A percentile compares a stretch with the other conserved stretches of the same genome.
Evolutionary conservation across 345 rosid genomes (phyloP).

Genomic region (Acer saccharum): DNA sequence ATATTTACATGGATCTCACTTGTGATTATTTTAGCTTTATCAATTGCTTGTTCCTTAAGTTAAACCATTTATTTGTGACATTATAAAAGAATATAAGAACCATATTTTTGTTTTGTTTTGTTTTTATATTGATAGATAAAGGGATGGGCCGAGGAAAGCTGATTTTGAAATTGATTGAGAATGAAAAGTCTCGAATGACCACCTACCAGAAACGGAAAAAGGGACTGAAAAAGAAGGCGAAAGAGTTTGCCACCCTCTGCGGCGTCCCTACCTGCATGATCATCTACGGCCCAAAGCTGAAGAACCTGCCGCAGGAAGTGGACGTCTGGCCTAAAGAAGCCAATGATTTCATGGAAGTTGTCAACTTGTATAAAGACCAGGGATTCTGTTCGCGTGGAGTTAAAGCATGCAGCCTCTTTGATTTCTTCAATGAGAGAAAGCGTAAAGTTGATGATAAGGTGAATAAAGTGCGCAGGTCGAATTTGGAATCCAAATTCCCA

Average conservation of each 20-base stretch:
- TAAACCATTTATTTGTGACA: too few relatives aligned
- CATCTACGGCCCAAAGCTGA: conserved; percentile 32
- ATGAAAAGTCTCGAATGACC: conserved; percentile 37
- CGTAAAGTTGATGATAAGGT: conserved; percentile 4
- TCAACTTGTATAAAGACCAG: conserved; percentile 32
- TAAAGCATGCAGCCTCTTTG: conserved; percentile 24
- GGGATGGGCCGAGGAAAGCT: conserved; percentile 32
- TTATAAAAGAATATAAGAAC: too few relatives aligned
- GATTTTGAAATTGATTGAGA: conserved; percentile 29
- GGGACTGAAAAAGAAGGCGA: conserved; percentile 38
- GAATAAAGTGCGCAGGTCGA: conserved; percentile 4
- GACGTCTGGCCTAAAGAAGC: conserved; percentile 35
- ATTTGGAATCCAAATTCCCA: conserved; percentile 6
- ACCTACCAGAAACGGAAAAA: conserved; percentile 41
- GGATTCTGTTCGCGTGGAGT: conserved; percentile 12
- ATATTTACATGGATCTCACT: too few relatives aligned
- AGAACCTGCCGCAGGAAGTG: conserved; percentile 15
- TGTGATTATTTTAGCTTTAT: too few relatives aligned
- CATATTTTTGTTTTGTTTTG: neutral
- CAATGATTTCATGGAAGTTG: conserved; percentile 26
- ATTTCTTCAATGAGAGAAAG: conserved; percentile 2
- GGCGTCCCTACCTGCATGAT: conserved; percentile 42
- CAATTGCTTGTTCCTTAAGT: too few relatives aligned
- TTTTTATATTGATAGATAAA: neutral
- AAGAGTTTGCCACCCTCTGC: conserved; percentile 23